Conservation (phyloP, 2,329 filamentous ascomycete genomes). For the Neoscytalidium dimidiatum region DNA sequence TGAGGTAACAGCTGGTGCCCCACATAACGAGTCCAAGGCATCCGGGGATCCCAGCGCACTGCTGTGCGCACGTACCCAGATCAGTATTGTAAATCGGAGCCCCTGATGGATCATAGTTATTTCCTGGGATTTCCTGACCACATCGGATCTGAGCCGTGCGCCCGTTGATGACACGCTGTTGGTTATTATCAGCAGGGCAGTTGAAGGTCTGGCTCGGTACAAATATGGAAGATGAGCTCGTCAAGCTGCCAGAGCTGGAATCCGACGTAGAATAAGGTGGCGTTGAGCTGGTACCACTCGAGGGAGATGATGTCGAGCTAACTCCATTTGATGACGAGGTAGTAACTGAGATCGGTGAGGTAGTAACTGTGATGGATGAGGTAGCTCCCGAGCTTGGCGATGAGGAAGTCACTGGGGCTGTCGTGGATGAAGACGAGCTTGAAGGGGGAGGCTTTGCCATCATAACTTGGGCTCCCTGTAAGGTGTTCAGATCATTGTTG, state of each 20-base stretch:
- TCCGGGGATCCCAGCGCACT: background rate
- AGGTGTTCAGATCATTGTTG: background rate
- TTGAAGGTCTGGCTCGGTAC: background rate
- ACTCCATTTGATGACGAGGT: background rate
- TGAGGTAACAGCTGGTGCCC: background rate
- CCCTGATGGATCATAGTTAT: background rate
- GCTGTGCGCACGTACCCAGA: background rate
- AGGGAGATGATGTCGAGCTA: background rate
- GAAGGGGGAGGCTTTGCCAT: background rate
- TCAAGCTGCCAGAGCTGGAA: background rate
- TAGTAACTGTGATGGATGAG: background rate
- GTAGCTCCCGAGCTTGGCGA: background rate
- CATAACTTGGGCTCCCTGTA: background rate
- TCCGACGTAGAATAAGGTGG: background rate
- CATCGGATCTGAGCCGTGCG: background rate
- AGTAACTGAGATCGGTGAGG: background rate
- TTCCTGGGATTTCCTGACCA: background rate
- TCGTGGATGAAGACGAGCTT: background rate
- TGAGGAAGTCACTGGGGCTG: background rate
- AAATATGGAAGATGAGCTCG: background rate
- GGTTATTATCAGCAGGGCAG: background rate
- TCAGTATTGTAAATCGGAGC: background rate
- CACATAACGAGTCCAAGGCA: background rate
- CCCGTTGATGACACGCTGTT: background rate
- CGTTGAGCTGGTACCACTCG: background rate